Conservation (phyloP, 192 early-diverging fungal genomes). For the Allomyces arbusculus region DNA sequence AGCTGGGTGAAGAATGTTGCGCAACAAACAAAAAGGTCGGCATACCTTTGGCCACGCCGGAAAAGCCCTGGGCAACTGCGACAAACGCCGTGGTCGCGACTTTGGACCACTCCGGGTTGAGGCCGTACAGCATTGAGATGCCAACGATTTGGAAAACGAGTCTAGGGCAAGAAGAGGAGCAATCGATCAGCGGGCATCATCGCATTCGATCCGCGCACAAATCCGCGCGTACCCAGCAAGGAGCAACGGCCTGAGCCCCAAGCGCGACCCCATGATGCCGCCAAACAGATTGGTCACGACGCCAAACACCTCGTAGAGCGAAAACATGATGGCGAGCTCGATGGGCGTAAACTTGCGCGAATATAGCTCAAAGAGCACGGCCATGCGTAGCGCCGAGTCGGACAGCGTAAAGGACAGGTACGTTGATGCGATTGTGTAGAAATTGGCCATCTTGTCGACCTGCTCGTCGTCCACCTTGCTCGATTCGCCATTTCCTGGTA, state of each 20-base stretch:
- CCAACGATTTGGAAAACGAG: conserved; percentile 18
- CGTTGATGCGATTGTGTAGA: conserved; percentile 11
- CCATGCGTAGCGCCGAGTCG: conserved; percentile 23
- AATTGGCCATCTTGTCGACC: conserved; percentile 5
- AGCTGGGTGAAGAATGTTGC: too few species aligned
- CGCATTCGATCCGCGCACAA: too few species aligned
- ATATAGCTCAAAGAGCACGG: conserved; percentile 18
- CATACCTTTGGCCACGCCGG: conserved; percentile 11
- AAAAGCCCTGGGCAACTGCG: conserved; percentile 14
- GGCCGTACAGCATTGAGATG: conserved; percentile 13
- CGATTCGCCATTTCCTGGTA: too few species aligned
- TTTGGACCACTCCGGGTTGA: conserved; percentile 10
- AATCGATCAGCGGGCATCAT: too few species aligned
- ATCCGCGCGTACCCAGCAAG: conserved; percentile 3
- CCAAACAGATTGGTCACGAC: conserved; percentile 21
- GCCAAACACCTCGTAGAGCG: conserved; percentile 19
- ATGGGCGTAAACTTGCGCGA: conserved; percentile 13
- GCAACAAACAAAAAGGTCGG: background rate
- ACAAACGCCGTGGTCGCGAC: conserved; percentile 15
- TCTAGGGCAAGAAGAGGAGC: background rate
- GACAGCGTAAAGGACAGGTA: conserved; percentile 22
- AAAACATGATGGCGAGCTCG: conserved; percentile 22
- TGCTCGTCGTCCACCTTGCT: too few species aligned
- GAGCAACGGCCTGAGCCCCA: conserved; percentile 15
- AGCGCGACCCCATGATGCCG: conserved; percentile 17